phyloP scores from a whole-genome alignment of 768 basidiomycete species.

The Serendipita sp. region DNA sequence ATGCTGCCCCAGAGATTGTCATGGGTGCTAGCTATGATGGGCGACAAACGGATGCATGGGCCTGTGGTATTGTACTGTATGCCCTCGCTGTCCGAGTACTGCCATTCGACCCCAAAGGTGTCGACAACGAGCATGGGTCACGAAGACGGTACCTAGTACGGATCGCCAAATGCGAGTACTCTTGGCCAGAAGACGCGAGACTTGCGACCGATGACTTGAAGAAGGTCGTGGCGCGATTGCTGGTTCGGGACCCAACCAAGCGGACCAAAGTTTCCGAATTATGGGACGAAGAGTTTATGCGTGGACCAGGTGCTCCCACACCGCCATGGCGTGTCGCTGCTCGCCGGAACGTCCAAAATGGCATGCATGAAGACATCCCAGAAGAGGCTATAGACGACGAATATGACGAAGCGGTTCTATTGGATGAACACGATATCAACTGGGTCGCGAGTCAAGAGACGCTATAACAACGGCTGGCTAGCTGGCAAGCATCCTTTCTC shows the following conservation, averaged over 20 bases:
- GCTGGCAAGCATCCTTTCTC: no score
- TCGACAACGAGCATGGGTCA: conserved; percentile 23
- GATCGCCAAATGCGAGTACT: conserved; percentile 67
- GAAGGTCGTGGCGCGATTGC: conserved; percentile 40
- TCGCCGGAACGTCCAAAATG: background rate
- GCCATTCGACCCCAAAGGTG: conserved; percentile 42
- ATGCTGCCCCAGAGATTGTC: conserved; percentile 68
- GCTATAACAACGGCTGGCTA: background rate
- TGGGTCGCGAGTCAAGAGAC: conserved; percentile 18
- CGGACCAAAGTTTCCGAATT: conserved; percentile 47
- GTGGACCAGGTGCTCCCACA: conserved; percentile 22
- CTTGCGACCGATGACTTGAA: conserved; percentile 28
- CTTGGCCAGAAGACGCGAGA: conserved; percentile 42
- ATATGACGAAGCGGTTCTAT: conserved; percentile 18
- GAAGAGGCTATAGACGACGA: conserved; percentile 12
- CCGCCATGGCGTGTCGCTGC: conserved; percentile 10
- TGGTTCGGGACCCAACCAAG: conserved; percentile 54
- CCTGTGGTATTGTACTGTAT: conserved; percentile 75
- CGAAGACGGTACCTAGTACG: conserved; percentile 49
- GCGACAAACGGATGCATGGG: conserved; percentile 77
- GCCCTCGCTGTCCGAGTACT: conserved; percentile 53
- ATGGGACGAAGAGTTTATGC: conserved; percentile 41
- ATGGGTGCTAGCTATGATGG: conserved; percentile 61
- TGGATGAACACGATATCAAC: conserved; percentile 19
- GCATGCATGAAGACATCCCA: conserved; percentile 15